phyloP scores from a whole-genome alignment of 1,139 yeast species.

The Lodderomyces elongisporus region DNA sequence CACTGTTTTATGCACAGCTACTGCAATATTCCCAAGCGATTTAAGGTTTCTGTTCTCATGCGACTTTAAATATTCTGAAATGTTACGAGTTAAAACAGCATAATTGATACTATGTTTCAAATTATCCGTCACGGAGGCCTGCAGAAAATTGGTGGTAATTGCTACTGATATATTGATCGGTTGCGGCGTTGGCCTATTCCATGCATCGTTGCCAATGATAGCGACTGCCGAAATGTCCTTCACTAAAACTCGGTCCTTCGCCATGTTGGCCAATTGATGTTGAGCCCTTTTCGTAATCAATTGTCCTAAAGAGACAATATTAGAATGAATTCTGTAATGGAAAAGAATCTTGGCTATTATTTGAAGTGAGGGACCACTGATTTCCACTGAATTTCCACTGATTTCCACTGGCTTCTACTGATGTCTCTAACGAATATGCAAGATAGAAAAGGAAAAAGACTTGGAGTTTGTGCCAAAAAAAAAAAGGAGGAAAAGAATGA shows the following conservation, averaged over 20 bases:
- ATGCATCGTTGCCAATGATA: conserved; percentile 68
- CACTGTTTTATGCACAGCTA: conserved; percentile 44
- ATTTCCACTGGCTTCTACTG: too few relatives aligned
- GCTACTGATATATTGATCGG: conserved; percentile 59
- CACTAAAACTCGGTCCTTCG: conserved; percentile 53
- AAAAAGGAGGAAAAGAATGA: too few relatives aligned
- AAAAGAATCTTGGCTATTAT: too few relatives aligned
- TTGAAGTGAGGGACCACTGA: too few relatives aligned
- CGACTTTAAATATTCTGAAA: conserved; percentile 46
- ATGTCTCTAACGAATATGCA: too few relatives aligned
- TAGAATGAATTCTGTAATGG: too few relatives aligned
- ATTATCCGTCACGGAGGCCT: conserved; percentile 73
- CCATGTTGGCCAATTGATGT: conserved; percentile 17
- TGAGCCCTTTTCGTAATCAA: conserved; percentile 4
- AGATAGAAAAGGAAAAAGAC: too few relatives aligned
- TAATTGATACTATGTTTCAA: conserved; percentile 78
- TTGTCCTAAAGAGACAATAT: background rate
- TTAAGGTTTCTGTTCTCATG: conserved; percentile 45
- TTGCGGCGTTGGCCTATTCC: conserved; percentile 69
- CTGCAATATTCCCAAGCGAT: conserved; percentile 55
- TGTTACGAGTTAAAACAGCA: conserved; percentile 70
- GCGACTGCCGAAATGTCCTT: conserved; percentile 58
- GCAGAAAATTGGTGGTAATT: conserved; percentile 62
- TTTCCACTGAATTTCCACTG: too few relatives aligned
- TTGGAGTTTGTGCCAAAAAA: too few relatives aligned